A percentile compares a stretch with the other conserved stretches of the same genome.
These are phyloP conservation scores for Pythium phragmiticola DNA, from an alignment of 352 stramenopile species.

Conservation along the genomic window DNA sequence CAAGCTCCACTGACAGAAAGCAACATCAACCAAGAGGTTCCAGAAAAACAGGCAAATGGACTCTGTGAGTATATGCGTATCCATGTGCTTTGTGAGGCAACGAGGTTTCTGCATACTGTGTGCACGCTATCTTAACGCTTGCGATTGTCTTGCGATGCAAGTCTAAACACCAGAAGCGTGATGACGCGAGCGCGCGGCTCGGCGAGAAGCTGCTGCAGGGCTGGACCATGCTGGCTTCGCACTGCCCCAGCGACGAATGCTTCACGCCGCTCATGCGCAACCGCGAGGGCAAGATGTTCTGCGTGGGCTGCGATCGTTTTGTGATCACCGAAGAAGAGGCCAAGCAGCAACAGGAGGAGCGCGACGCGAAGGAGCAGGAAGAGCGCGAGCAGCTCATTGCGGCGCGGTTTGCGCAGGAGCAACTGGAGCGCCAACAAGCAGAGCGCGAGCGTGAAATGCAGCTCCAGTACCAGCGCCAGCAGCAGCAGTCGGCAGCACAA, in stretches of 20 bases:
- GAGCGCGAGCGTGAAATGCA: slow-evolving; percentile 24
- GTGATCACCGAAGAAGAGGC: slow-evolving; percentile 74
- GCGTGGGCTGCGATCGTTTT: slow-evolving; percentile 73
- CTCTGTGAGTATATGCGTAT: not conserved
- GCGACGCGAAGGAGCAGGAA: slow-evolving; percentile 32
- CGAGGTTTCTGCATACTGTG: no score
- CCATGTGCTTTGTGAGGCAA: no score
- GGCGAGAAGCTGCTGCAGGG: slow-evolving; percentile 85
- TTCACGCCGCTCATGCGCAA: slow-evolving; percentile 79
- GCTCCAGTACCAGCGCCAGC: slow-evolving; percentile 25
- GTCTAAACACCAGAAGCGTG: slow-evolving; percentile 58
- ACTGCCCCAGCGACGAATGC: slow-evolving; percentile 68
- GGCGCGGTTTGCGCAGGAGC: slow-evolving; percentile 31
- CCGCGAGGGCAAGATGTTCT: slow-evolving; percentile 79
- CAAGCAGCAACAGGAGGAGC: slow-evolving; percentile 46
- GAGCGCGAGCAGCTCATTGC: slow-evolving; percentile 29
- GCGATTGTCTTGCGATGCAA: slow-evolving; percentile 5
- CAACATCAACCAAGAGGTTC: not conserved
- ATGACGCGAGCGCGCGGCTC: slow-evolving; percentile 72
- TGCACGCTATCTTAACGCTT: not conserved
- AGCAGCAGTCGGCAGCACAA: slow-evolving; percentile 10
- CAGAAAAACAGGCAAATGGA: not conserved
- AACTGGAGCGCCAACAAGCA: slow-evolving; percentile 26
- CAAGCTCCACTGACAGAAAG: slow-evolving; percentile 2
- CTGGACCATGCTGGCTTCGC: slow-evolving; percentile 72